Evolutionary conservation across 257 asterid genomes (phyloP).

Genomic region (Verbena officinalis): DNA sequence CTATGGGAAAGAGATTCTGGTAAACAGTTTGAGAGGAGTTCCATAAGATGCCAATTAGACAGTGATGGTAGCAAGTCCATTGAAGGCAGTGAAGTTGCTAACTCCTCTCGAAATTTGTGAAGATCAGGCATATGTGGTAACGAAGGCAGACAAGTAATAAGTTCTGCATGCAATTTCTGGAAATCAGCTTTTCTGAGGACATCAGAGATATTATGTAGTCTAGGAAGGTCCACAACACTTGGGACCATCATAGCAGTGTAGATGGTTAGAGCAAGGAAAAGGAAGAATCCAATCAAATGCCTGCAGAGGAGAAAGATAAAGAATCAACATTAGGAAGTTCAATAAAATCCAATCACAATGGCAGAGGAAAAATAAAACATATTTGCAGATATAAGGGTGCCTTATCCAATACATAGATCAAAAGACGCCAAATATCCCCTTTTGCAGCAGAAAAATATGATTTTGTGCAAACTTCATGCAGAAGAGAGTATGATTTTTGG

Average conservation of each 20-base stretch:
- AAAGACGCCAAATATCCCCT: background rate
- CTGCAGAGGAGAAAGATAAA: constrained; percentile 48
- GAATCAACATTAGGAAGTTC: constrained; percentile 15
- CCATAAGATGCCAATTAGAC: constrained; percentile 76
- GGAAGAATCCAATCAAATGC: constrained; percentile 98
- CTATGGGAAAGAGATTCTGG: constrained; percentile 65
- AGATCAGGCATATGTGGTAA: constrained; percentile 78
- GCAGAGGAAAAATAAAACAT: background rate
- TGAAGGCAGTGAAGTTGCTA: constrained; percentile 53
- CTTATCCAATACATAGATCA: background rate
- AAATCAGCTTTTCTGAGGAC: constrained; percentile 76
- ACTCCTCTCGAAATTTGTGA: constrained; percentile 60
- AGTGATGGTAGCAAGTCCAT: constrained; percentile 57
- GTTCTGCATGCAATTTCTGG: constrained; percentile 64
- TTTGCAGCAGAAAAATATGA: constrained; percentile 3
- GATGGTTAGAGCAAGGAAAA: constrained; percentile 85
- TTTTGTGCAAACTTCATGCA: no score
- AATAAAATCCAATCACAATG: background rate
- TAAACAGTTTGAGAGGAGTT: constrained; percentile 74
- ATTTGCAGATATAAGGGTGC: constrained; percentile 4
- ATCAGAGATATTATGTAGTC: constrained; percentile 61
- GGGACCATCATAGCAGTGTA: constrained; percentile 89
- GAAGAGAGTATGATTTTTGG: background rate
- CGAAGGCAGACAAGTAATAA: constrained; percentile 75
- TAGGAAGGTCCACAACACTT: constrained; percentile 63